Evolutionary conservation across 164 flowering plant genomes (phyloP).

Genomic region (Sextonia rubra): DNA sequence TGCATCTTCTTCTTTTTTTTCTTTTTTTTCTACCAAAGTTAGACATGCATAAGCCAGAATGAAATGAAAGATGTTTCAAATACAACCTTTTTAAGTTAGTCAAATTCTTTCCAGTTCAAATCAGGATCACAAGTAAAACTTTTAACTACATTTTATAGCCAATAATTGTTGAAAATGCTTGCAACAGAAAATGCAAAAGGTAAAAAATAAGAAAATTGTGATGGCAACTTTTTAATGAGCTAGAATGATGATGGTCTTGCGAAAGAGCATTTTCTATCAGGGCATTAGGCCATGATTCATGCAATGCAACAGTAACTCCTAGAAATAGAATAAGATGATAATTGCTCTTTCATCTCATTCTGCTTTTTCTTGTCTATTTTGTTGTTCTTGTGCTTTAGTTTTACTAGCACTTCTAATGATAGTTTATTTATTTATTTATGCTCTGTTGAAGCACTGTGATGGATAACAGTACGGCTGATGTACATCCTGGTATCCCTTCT

Average conservation of each 20-base stretch:
- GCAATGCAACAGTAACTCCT: neutral
- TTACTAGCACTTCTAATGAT: constrained; percentile 2
- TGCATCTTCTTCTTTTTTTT: too few relatives aligned
- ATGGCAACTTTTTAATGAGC: neutral
- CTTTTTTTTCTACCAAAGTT: too few relatives aligned
- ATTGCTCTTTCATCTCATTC: neutral
- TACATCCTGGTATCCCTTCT: constrained; percentile 28
- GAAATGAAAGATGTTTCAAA: too few relatives aligned
- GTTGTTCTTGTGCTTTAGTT: neutral
- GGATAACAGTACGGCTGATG: constrained; percentile 12
- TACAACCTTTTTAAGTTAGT: too few relatives aligned
- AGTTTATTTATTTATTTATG: neutral
- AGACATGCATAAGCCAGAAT: too few relatives aligned
- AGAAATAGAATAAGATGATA: neutral
- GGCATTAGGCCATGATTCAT: neutral
- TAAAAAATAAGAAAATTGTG: too few relatives aligned
- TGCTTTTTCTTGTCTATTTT: neutral
- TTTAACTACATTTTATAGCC: neutral
- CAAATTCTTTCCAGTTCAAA: neutral
- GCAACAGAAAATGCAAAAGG: too few relatives aligned
- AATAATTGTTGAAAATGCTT: too few relatives aligned
- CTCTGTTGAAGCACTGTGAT: constrained; percentile 11
- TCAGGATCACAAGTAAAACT: neutral
- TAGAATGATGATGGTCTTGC: neutral
- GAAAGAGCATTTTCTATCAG: neutral